A percentile compares a stretch with the other conserved stretches of the same genome.
Conservation (phyloP, 2,329 filamentous ascomycete genomes). For the Colletotrichum salicis region DNA sequence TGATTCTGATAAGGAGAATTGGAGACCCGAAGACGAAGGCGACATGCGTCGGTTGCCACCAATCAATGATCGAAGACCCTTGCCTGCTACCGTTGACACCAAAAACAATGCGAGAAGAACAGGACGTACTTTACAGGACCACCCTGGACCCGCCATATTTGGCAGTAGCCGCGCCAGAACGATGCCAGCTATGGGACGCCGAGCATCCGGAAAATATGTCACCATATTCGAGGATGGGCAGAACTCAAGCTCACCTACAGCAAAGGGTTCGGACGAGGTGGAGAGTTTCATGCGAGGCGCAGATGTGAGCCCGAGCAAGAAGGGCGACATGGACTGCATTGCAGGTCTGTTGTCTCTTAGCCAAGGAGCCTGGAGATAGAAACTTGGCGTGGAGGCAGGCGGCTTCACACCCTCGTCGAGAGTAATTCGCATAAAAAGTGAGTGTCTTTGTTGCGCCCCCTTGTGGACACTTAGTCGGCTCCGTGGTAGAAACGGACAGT, state of each 20-base stretch:
- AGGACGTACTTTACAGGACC: constrained; percentile 54
- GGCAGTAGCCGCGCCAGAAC: constrained; percentile 52
- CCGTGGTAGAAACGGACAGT: not conserved
- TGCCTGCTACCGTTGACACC: constrained; percentile 47
- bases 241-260: constrained; percentile 33
- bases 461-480: not conserved
- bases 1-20: constrained; percentile 97
- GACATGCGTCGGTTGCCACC: constrained; percentile 45
- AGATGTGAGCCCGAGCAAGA: constrained; percentile 75
- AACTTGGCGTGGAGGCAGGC: constrained; percentile 11
- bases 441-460: not conserved
- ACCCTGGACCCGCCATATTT: constrained; percentile 47
- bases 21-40: constrained; percentile 67
- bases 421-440: not conserved
- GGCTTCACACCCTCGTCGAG: not conserved
- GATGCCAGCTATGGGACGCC: constrained; percentile 48
- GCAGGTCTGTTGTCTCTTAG: constrained; percentile 89
- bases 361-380: constrained; percentile 87
- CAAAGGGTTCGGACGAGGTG: constrained; percentile 65
- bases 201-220: constrained; percentile 46
- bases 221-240: constrained; percentile 66
- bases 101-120: constrained; percentile 52
- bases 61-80: constrained; percentile 45
- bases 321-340: constrained; percentile 86
- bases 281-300: constrained; percentile 77